These are phyloP conservation scores for Chloris gayana DNA, from an alignment of 176 grass and related monocot species.

Conservation along the genomic window DNA sequence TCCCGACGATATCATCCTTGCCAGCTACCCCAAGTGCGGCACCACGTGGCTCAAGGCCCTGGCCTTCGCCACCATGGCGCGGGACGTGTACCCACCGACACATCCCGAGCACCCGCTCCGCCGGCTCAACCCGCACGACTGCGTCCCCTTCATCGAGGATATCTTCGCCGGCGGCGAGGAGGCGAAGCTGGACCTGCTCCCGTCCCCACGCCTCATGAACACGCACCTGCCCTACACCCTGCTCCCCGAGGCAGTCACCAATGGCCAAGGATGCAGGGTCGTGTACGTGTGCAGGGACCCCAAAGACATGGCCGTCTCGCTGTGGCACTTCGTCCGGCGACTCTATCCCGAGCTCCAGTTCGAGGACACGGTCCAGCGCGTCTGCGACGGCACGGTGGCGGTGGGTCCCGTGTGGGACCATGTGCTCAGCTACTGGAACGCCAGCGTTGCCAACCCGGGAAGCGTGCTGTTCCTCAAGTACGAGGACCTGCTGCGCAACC, in stretches of 20 bases:
- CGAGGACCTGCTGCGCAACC: constrained; percentile 46
- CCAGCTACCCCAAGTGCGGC: constrained; percentile 51
- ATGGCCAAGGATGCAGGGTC: constrained; percentile 11
- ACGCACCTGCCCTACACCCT: constrained; percentile 42
- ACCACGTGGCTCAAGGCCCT: constrained; percentile 51
- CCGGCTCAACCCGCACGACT: constrained; percentile 53
- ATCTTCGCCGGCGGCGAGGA: constrained; percentile 24
- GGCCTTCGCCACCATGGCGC: constrained; percentile 23
- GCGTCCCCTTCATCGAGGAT: constrained; percentile 44
- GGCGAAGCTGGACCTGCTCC: constrained; percentile 28
- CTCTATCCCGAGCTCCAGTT: constrained; percentile 14
- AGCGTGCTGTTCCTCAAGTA: constrained; percentile 52
- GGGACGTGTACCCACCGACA: background rate
- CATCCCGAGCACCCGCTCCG: constrained; percentile 43
- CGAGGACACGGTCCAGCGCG: constrained; percentile 33
- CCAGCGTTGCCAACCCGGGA: constrained; percentile 22
- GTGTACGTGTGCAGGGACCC: constrained; percentile 52
- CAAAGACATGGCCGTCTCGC: constrained; percentile 48
- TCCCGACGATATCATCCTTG: constrained; percentile 40
- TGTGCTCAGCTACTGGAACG: constrained; percentile 43
- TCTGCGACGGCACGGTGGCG: constrained; percentile 39
- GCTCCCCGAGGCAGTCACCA: constrained; percentile 30
- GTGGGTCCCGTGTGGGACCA: constrained; percentile 60
- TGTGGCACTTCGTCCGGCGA: constrained; percentile 30
- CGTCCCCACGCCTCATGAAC: constrained; percentile 53